Evolutionary conservation across 2,329 filamentous ascomycete species (phyloP), one percentile per base, ranked within the genome.

Genomic region (Endoconidiophora polonica): DNA sequence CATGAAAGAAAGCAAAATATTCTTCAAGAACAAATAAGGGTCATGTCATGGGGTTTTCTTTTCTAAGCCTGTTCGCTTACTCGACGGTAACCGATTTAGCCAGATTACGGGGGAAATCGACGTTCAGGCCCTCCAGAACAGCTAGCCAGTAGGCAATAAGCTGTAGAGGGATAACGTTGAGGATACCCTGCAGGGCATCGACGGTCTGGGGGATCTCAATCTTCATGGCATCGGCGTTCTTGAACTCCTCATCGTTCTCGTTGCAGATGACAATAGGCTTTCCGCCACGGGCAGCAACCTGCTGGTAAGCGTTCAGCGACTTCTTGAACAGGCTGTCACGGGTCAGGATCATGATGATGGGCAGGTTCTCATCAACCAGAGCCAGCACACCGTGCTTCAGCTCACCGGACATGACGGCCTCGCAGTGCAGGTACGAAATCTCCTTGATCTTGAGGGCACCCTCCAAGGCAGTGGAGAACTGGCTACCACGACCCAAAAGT

Each of bases 201-300:
- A 95, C 87, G 5, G 90, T 96, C 74, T 84, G 82, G 58, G 91
- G 91, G 54, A 98, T 86, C 73, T 95, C 88, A 58, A 98, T 96
- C 75, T 90, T 94, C 73, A 94, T 86, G 39, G 88, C 91, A 70
- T 90, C 82, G 57, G 81, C 84, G 53, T 79, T 66, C 55, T 83
- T 80, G 73, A 98, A 98, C 69, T 96, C 91, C 58, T 81, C 75
- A 62, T 98, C 91, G 57, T 73, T 70, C 50, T 81, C 73, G 71
- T 96, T 96, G 81, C 91, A 98, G 65, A 98, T 96, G 61, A 98
- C 90, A 64, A 98, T 98, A 55, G 91, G 91, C 66, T 91, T 90
- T 62, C 91, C 91, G 61, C 81, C 79, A 65, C 91, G 90, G 58
- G 91, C 91, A 73, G 94, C 90, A 62, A 98, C 91, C 74, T 98